Evolutionary conservation across 305 asterid genomes (phyloP).

Genomic region (Fraxinus angustifolia): DNA sequence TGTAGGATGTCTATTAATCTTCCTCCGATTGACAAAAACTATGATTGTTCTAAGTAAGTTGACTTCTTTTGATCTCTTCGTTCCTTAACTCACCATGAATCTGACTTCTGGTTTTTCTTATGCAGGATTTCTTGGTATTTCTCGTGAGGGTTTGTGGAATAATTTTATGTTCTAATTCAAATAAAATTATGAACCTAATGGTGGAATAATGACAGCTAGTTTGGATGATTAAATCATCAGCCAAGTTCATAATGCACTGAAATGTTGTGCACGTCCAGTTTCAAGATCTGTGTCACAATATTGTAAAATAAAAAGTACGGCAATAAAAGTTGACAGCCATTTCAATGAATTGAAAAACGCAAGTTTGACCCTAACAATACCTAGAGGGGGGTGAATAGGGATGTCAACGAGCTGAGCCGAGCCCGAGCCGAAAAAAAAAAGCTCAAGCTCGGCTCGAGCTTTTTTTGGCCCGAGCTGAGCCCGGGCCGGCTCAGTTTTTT

Average conservation of each 20-base stretch:
- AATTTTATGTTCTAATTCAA: neutral
- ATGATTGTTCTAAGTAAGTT: constrained; percentile 21
- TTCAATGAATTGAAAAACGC: neutral
- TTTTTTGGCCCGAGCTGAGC: too few species aligned
- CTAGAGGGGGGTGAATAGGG: too few species aligned
- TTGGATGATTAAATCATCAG: neutral
- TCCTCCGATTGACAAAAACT: constrained; percentile 22
- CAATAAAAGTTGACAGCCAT: neutral
- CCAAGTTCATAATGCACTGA: neutral
- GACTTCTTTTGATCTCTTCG: neutral
- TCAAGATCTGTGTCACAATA: neutral
- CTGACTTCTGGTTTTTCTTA: neutral
- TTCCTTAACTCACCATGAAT: neutral
- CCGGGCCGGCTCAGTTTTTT: too few species aligned
- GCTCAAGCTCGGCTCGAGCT: too few species aligned
- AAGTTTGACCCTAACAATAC: too few species aligned
- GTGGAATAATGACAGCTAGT: neutral
- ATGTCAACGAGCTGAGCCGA: too few species aligned
- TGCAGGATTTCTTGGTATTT: constrained; percentile 11
- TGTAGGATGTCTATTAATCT: constrained; percentile 22
- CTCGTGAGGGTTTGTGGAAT: neutral
- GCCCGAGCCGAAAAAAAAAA: too few species aligned
- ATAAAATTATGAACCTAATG: neutral
- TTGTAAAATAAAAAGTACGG: neutral
- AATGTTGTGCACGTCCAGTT: neutral